A percentile compares a stretch with the other conserved stretches of the same genome.
phyloP scores from a whole-genome alignment of 805 yeast genomes.

The Wickerhamiella parazyma region DNA sequence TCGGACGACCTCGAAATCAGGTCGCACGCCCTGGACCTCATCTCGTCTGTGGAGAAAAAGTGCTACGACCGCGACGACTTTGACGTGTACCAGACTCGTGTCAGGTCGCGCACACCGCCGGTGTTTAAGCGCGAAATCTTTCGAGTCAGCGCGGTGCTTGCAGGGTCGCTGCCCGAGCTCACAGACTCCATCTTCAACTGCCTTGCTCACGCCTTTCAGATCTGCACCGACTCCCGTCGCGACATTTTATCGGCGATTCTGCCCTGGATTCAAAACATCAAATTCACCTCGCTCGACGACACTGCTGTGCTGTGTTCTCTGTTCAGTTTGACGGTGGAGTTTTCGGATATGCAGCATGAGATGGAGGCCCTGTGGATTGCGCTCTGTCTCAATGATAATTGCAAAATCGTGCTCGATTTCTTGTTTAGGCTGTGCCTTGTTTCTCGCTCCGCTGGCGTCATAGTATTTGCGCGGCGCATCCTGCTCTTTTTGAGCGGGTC shows the following conservation, averaged over 20 bases:
- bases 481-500: slow-evolving; percentile 47
- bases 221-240: slow-evolving; percentile 45
- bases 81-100: slow-evolving; percentile 50
- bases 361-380: slow-evolving; percentile 95
- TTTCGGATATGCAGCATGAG: slow-evolving; percentile 69
- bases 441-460: slow-evolving; percentile 56
- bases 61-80: slow-evolving; percentile 42
- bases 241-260: slow-evolving; percentile 68
- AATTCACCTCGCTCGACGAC: slow-evolving; percentile 34
- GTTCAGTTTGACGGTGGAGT: slow-evolving; percentile 71
- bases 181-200: slow-evolving; percentile 54
- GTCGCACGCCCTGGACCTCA: slow-evolving; percentile 54
- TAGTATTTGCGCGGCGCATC: slow-evolving; percentile 68
- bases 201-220: slow-evolving; percentile 53
- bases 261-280: slow-evolving; percentile 88
- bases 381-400: slow-evolving; percentile 68
- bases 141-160: slow-evolving; percentile 62
- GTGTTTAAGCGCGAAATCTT: slow-evolving; percentile 79
- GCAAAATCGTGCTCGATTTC: slow-evolving; percentile 57
- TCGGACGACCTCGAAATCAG: slow-evolving; percentile 57
- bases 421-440: slow-evolving; percentile 54
- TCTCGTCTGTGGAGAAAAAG: slow-evolving; percentile 50
- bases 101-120: slow-evolving; percentile 62
- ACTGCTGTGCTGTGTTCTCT: slow-evolving; percentile 48
- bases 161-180: slow-evolving; percentile 43